Evolutionary conservation across 2,329 filamentous ascomycete genomes (phyloP).

Genomic region (Aspergillus brunneoviolaceus): DNA sequence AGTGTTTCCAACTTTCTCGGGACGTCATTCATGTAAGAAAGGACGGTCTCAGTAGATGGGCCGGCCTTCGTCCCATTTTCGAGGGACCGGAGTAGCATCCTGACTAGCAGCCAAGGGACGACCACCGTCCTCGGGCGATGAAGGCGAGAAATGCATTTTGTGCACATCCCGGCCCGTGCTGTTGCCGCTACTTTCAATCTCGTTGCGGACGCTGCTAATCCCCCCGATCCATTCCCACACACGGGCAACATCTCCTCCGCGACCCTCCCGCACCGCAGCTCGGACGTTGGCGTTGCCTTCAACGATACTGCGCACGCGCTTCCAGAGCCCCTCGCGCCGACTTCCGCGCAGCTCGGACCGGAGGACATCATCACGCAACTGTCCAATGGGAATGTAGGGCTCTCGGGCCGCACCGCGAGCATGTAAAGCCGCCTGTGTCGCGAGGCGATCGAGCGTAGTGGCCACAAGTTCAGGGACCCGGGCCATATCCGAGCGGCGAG

Average conservation of each 20-base stretch:
- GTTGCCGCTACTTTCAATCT: slow-evolving; percentile 25
- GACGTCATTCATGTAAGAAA: not conserved
- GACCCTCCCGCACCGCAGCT: slow-evolving; percentile 65
- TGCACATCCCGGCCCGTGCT: slow-evolving; percentile 26
- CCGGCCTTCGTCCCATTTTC: slow-evolving; percentile 44
- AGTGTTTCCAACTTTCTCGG: not conserved
- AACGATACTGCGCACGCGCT: slow-evolving; percentile 76
- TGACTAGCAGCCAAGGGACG: slow-evolving; percentile 14
- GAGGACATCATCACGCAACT: slow-evolving; percentile 87
- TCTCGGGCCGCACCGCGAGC: slow-evolving; percentile 66
- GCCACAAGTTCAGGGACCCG: slow-evolving; percentile 81
- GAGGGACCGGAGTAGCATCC: slow-evolving; percentile 20
- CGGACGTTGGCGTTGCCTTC: slow-evolving; percentile 93
- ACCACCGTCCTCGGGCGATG: slow-evolving; percentile 22
- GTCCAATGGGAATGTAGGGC: slow-evolving; percentile 79
- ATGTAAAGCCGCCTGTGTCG: slow-evolving; percentile 79
- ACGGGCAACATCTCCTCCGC: slow-evolving; percentile 57
- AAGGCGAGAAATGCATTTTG: slow-evolving; percentile 30
- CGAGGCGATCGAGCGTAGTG: slow-evolving; percentile 78
- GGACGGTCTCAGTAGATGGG: slow-evolving; percentile 38
- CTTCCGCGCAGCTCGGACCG: slow-evolving; percentile 74
- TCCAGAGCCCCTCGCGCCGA: slow-evolving; percentile 80
- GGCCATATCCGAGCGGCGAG: slow-evolving; percentile 64
- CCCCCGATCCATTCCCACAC: slow-evolving; percentile 71
- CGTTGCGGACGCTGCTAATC: slow-evolving; percentile 49